phyloP scores from a whole-genome alignment of 768 basidiomycete species.

The Udeniomyces megalosporus region DNA sequence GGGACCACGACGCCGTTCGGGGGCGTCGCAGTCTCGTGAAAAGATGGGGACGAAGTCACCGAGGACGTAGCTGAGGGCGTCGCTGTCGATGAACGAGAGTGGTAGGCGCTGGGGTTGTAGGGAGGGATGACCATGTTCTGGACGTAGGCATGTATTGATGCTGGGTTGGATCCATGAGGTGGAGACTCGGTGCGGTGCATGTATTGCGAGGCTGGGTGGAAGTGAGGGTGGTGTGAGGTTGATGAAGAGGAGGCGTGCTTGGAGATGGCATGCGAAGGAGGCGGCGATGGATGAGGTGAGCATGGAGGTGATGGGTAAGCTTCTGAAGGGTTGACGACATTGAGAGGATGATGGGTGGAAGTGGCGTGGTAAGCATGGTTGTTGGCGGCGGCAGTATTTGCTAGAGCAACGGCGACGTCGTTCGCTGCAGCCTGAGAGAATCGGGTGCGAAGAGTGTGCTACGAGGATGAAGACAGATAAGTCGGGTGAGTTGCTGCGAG shows the following conservation, averaged over 20 bases:
- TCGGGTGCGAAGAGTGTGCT: background rate
- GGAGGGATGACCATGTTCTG: too few species aligned
- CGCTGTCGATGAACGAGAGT: background rate
- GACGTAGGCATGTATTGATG: too few species aligned
- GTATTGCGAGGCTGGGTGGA: too few species aligned
- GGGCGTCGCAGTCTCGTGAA: background rate
- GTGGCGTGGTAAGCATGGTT: background rate
- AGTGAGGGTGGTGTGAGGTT: too few species aligned
- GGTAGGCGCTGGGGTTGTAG: background rate
- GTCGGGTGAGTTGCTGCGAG: background rate
- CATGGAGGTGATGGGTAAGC: conserved; percentile 7
- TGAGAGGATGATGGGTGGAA: background rate
- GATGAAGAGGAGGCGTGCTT: too few species aligned
- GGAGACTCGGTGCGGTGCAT: too few species aligned
- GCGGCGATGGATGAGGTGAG: background rate
- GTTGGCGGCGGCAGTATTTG: background rate
- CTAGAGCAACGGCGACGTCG: background rate
- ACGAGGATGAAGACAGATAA: background rate
- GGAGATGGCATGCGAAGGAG: too few species aligned
- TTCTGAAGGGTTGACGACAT: background rate
- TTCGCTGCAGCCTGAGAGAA: background rate
- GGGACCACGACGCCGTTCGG: background rate
- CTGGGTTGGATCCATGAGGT: too few species aligned
- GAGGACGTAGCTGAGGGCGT: background rate
- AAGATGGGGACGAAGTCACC: background rate